Percentiles rank a stretch among this genome's conserved stretches.
phyloP scores from a whole-genome alignment of 2,329 filamentous ascomycete species.

The Karstenula rhodostoma region DNA sequence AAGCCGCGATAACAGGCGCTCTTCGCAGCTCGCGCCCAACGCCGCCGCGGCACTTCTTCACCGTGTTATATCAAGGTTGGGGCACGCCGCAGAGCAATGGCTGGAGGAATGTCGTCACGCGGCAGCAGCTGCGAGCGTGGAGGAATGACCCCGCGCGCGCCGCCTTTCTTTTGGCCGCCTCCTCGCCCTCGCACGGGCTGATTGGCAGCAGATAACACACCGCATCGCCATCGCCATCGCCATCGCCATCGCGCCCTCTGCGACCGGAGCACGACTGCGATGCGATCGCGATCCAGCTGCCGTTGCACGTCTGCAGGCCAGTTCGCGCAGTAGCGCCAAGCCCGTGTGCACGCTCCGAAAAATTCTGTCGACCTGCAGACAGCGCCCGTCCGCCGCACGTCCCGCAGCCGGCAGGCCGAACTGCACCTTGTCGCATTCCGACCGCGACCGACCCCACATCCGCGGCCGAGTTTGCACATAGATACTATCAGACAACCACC shows the following conservation, averaged over 20 bases:
- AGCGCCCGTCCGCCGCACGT: constrained; percentile 27
- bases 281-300: not conserved
- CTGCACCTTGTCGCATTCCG: constrained; percentile 18
- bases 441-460: constrained; percentile 23
- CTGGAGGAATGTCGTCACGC: constrained; percentile 22
- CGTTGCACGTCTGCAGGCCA: constrained; percentile 35
- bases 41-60: not conserved
- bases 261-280: not conserved
- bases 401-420: constrained; percentile 28
- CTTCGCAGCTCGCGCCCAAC: not conserved
- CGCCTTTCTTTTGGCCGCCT: constrained; percentile 17
- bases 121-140: constrained; percentile 1
- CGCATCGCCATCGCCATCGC: too few species aligned
- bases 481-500: constrained; percentile 24
- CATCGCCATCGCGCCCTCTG: too few species aligned
- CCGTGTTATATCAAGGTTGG: constrained; percentile 12
- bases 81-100: not conserved
- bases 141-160: constrained; percentile 21
- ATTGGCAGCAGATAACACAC: constrained; percentile 19
- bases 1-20: constrained; percentile 23
- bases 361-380: constrained; percentile 42
- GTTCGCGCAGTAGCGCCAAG: constrained; percentile 23
- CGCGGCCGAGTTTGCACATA: constrained; percentile 25
- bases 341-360: constrained; percentile 19
- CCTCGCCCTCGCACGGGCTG: constrained; percentile 2